These are phyloP conservation scores for Sporothrix euskadiensis DNA, from an alignment of 2,329 filamentous ascomycete species.

Conservation along the genomic window DNA sequence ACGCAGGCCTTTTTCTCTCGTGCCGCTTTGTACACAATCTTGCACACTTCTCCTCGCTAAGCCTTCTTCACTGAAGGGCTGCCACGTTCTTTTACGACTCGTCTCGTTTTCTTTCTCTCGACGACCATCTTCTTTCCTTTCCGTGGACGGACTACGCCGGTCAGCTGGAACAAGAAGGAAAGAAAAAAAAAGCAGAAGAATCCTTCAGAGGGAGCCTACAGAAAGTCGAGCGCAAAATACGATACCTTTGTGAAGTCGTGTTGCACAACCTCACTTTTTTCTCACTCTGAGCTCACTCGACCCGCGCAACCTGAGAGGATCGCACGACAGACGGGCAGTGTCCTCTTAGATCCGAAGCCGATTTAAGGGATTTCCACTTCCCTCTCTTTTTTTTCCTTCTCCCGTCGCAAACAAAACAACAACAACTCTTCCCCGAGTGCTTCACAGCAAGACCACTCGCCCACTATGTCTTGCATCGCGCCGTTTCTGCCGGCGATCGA, in stretches of 20 bases:
- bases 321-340: not conserved
- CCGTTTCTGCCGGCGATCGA: conserved; percentile 28
- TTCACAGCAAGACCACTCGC: not conserved
- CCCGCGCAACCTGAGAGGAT: not conserved
- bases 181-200: not conserved
- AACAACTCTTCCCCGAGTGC: not conserved
- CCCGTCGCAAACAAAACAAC: not conserved
- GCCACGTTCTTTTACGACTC: not conserved
- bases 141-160: conserved; percentile 17
- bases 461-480: conserved; percentile 28
- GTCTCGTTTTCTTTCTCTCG: not conserved
- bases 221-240: not conserved
- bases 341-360: not conserved
- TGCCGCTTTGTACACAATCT: not conserved
- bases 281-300: not conserved
- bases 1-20: conserved; percentile 16
- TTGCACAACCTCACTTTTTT: not conserved
- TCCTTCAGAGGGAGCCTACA: conserved; percentile 7
- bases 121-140: not conserved
- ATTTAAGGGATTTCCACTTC: not conserved
- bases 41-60: not conserved
- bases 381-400: not conserved
- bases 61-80: conserved; percentile 7
- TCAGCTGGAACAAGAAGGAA: conserved; percentile 13
- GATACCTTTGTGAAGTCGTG: not conserved